phyloP scores from a whole-genome alignment of 148 eudicot species.

The Chenopodium suecicum region DNA sequence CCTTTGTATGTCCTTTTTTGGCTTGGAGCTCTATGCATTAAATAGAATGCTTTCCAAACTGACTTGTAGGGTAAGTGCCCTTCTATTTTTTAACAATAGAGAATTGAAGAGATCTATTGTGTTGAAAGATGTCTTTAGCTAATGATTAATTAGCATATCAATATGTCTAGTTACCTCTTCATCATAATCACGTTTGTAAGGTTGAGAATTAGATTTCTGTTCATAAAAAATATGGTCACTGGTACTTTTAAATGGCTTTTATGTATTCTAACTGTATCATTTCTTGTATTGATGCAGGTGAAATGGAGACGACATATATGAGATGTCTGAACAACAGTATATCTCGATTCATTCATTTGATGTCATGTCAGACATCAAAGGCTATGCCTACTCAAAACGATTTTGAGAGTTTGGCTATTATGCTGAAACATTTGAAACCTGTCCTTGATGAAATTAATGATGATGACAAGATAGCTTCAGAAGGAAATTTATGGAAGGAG shows the following conservation, averaged over 20 bases:
- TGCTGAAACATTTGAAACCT: slow-evolving; percentile 69
- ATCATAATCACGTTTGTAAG: neutral
- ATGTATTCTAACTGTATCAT: neutral
- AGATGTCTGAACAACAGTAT: slow-evolving; percentile 78
- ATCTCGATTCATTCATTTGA: slow-evolving; percentile 83
- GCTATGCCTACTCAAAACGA: slow-evolving; percentile 56
- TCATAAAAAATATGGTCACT: neutral
- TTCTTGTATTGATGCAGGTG: slow-evolving; percentile 40
- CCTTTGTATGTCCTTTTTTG: neutral
- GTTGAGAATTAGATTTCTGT: neutral
- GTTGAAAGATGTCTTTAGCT: neutral
- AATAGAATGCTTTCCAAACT: neutral
- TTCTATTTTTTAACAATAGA: neutral
- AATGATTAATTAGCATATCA: neutral
- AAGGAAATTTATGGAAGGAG: slow-evolving; percentile 53
- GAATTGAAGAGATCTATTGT: neutral
- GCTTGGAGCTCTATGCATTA: neutral
- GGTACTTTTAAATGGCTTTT: neutral
- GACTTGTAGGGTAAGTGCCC: neutral
- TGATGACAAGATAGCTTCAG: slow-evolving; percentile 41
- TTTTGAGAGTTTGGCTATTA: slow-evolving; percentile 40
- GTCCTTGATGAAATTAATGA: slow-evolving; percentile 56
- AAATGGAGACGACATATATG: slow-evolving; percentile 68
- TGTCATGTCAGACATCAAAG: slow-evolving; percentile 59
- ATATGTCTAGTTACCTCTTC: neutral